phyloP scores from a whole-genome alignment of 345 rosid species.

The Salix viminalis region DNA sequence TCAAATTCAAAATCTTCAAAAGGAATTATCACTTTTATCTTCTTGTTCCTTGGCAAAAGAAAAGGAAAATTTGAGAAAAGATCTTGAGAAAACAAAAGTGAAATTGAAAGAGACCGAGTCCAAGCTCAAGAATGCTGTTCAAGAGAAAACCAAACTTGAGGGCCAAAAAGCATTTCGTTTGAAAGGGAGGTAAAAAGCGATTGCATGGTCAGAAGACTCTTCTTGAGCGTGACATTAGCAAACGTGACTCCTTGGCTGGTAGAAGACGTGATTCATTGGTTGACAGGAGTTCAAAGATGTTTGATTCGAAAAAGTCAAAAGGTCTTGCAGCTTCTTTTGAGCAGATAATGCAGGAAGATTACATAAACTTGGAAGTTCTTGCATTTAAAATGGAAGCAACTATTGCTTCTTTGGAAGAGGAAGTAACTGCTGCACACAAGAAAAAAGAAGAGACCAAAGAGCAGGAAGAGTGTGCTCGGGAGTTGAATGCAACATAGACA shows the following conservation, averaged over 20 bases:
- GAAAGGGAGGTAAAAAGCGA: constrained; percentile 73
- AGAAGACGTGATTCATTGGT: constrained; percentile 63
- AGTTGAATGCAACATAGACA: background rate
- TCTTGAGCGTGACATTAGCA: constrained; percentile 78
- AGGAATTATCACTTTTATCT: constrained; percentile 56
- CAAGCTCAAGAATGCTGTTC: constrained; percentile 75
- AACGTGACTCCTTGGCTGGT: constrained; percentile 74
- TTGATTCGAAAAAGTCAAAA: constrained; percentile 42
- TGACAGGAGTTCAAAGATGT: constrained; percentile 43
- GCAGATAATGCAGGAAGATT: constrained; percentile 64
- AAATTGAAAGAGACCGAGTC: constrained; percentile 81
- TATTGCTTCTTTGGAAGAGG: constrained; percentile 75
- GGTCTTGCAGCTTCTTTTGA: constrained; percentile 32
- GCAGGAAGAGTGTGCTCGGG: background rate
- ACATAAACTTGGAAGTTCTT: constrained; percentile 64
- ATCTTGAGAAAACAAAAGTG: constrained; percentile 69
- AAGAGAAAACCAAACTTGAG: constrained; percentile 97
- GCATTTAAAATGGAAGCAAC: constrained; percentile 92
- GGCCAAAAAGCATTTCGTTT: constrained; percentile 80
- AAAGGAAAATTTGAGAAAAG: constrained; percentile 73
- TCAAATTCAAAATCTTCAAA: constrained; percentile 63
- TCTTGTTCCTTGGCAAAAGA: constrained; percentile 66
- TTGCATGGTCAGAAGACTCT: constrained; percentile 69
- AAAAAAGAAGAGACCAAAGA: too few relatives aligned
- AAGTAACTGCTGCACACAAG: constrained; percentile 46